phyloP scores from a whole-genome alignment of 2,329 filamentous ascomycete genomes.

The Verticillium nubilum region DNA sequence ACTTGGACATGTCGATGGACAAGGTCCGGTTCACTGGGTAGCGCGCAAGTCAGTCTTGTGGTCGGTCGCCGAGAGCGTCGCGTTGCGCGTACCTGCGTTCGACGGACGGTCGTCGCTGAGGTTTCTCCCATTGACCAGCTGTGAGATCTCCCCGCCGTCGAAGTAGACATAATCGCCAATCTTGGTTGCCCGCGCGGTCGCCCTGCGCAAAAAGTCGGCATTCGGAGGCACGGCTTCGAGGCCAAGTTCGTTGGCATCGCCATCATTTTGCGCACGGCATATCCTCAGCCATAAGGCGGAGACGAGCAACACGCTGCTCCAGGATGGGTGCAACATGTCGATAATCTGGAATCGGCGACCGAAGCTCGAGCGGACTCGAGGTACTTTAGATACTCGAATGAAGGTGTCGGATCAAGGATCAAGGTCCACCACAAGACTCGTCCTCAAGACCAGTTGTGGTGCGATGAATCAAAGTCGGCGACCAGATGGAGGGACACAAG shows the following conservation, averaged over 20 bases:
- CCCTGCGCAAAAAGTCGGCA: neutral
- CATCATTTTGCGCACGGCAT: neutral
- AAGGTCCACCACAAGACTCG: too few species aligned
- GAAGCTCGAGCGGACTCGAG: neutral
- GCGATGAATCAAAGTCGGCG: too few species aligned
- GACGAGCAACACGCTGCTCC: neutral
- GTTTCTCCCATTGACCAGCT: slow-evolving; percentile 17
- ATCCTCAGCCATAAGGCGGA: neutral
- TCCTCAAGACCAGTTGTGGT: too few species aligned
- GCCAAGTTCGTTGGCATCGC: neutral
- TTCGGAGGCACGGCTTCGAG: neutral
- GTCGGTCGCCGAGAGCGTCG: neutral
- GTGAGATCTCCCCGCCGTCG: slow-evolving; percentile 28
- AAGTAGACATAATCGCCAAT: slow-evolving; percentile 30
- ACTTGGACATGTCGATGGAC: slow-evolving; percentile 23
- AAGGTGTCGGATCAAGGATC: too few species aligned
- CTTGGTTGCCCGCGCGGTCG: slow-evolving; percentile 10
- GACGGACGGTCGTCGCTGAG: slow-evolving; percentile 14
- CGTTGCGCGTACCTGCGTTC: slow-evolving; percentile 15
- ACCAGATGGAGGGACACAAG: neutral
- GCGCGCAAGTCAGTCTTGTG: neutral
- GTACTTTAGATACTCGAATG: too few species aligned
- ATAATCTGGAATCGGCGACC: neutral
- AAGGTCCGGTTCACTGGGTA: slow-evolving; percentile 24
- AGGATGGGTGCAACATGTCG: neutral